phyloP scores from a whole-genome alignment of 164 flowering plant genomes.

The Macadamia integrifolia region DNA sequence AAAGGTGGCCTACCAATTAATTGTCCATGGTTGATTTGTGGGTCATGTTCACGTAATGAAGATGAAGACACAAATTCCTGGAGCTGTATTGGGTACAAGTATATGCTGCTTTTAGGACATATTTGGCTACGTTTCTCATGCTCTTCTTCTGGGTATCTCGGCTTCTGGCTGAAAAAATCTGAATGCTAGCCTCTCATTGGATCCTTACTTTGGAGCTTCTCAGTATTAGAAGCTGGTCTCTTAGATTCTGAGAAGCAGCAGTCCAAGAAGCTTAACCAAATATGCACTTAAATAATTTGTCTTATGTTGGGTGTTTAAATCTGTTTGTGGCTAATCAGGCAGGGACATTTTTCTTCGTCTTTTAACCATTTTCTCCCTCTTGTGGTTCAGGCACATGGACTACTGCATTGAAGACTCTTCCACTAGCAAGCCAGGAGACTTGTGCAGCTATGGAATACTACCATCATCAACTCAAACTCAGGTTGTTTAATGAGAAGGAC shows the following conservation, averaged over 20 bases:
- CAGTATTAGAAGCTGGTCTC: too few species aligned
- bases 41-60: background rate
- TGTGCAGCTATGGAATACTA: slow-evolving; percentile 84
- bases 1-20: background rate
- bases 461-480: slow-evolving; percentile 71
- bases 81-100: too few species aligned
- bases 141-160: too few species aligned
- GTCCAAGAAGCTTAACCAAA: too few species aligned
- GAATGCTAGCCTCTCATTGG: too few species aligned
- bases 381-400: slow-evolving; percentile 58
- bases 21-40: background rate
- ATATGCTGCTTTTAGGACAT: background rate
- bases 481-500: slow-evolving; percentile 74
- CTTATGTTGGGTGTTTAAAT: background rate
- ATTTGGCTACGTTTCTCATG: too few species aligned
- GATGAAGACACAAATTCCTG: background rate
- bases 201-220: too few species aligned
- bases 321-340: background rate
- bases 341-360: background rate
- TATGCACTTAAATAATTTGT: too few species aligned
- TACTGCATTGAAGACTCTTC: slow-evolving; percentile 50
- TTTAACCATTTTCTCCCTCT: background rate
- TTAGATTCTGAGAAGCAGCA: too few species aligned
- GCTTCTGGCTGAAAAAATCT: too few species aligned
- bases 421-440: slow-evolving; percentile 83